phyloP scores from a whole-genome alignment of 2,329 filamentous ascomycete genomes.

The Leptographium radiaticola region DNA sequence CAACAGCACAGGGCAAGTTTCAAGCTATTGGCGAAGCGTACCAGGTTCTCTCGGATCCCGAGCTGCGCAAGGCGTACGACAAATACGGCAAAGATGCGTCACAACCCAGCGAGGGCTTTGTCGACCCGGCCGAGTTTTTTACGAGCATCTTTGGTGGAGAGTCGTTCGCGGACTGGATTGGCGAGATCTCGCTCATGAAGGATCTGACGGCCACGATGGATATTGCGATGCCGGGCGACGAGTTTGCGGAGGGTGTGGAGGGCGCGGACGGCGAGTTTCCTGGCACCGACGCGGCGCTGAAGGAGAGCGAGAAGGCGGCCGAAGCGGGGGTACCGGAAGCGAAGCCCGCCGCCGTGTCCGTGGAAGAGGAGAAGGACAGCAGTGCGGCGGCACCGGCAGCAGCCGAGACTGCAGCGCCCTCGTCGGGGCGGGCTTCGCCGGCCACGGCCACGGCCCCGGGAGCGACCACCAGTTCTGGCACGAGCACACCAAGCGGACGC shows the following conservation, averaged over 20 bases:
- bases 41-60: slow-evolving; percentile 73
- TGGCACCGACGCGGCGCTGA: slow-evolving; percentile 41
- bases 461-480: slow-evolving; percentile 23
- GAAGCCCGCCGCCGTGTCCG: slow-evolving; percentile 23
- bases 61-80: slow-evolving; percentile 85
- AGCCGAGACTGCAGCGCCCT: background rate
- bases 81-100: slow-evolving; percentile 94
- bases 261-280: slow-evolving; percentile 40
- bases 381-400: background rate
- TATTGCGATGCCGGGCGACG: slow-evolving; percentile 70
- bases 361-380: slow-evolving; percentile 24
- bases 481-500: slow-evolving; percentile 24
- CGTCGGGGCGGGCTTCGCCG: slow-evolving; percentile 1
- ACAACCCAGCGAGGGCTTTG: slow-evolving; percentile 81
- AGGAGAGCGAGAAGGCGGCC: slow-evolving; percentile 36
- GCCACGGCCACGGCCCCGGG: slow-evolving; percentile 2
- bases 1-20: slow-evolving; percentile 86
- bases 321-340: slow-evolving; percentile 24
- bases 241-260: slow-evolving; percentile 29
- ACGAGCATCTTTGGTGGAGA: slow-evolving; percentile 96
- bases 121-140: slow-evolving; percentile 95
- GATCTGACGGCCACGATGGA: slow-evolving; percentile 97
- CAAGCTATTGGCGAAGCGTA: slow-evolving; percentile 69
- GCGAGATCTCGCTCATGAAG: slow-evolving; percentile 97
- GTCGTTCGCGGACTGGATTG: slow-evolving; percentile 91